Evolutionary conservation across 208 protist genomes (phyloP).

Genomic region (Leishmania major): DNA sequence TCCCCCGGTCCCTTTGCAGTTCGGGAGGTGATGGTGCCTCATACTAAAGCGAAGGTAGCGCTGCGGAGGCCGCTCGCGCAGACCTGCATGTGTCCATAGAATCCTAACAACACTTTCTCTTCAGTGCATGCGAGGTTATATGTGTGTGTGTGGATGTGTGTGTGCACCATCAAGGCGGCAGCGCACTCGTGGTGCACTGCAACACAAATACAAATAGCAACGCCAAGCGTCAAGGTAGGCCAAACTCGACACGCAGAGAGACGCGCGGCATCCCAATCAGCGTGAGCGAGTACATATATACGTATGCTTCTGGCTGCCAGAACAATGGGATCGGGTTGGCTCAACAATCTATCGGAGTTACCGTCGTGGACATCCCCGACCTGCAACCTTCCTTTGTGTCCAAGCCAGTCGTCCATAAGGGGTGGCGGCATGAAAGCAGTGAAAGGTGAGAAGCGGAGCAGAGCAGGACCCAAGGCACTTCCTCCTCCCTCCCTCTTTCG

Average conservation of each 20-base stretch:
- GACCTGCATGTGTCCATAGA: not conserved
- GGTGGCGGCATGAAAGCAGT: not conserved
- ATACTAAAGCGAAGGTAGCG: not conserved
- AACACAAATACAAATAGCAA: not conserved
- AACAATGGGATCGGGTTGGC: not conserved
- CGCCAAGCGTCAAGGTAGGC: not conserved
- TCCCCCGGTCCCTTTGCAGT: not conserved
- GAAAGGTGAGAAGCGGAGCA: not conserved
- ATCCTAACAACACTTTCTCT: not conserved
- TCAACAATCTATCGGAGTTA: not conserved
- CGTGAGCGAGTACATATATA: not conserved
- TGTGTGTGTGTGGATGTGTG: too few species aligned
- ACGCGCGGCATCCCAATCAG: not conserved
- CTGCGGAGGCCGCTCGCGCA: not conserved
- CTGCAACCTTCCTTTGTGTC: not conserved
- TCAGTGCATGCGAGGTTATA: not conserved
- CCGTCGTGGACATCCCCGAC: not conserved
- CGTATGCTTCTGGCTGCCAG: conserved; percentile 4
- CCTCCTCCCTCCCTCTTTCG: not conserved
- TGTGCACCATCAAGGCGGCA: not conserved
- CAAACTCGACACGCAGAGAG: not conserved
- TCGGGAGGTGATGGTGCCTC: not conserved
- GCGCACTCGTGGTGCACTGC: not conserved
- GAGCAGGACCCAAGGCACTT: not conserved
- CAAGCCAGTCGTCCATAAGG: not conserved